A percentile compares a stretch with the other conserved stretches of the same genome.
Conservation (phyloP, 768 basidiomycete genomes). For the Chalciporus piperatus region DNA sequence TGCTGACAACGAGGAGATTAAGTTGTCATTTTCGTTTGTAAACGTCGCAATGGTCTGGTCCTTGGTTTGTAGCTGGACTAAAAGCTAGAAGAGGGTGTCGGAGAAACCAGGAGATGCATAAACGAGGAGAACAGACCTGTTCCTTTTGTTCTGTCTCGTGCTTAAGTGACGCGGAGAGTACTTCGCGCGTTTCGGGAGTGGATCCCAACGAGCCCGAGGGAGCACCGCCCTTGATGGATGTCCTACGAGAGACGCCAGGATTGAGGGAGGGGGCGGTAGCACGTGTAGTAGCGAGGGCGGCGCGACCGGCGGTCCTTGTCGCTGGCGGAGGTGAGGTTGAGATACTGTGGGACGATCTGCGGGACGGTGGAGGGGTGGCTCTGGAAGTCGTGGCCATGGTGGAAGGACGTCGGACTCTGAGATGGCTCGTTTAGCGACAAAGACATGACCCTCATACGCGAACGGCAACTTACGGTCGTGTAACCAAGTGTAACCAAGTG, state of each 20-base stretch:
- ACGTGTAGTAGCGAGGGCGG: constrained; percentile 56
- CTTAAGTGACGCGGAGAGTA: constrained; percentile 61
- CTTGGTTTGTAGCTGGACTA: constrained; percentile 75
- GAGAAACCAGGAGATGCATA: constrained; percentile 7
- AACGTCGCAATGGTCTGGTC: constrained; percentile 65
- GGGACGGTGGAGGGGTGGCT: constrained; percentile 42
- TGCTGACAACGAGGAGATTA: constrained; percentile 60
- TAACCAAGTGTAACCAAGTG: too few relatives aligned
- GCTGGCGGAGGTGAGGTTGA: constrained; percentile 42
- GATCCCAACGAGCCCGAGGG: constrained; percentile 35
- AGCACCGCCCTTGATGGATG: constrained; percentile 44
- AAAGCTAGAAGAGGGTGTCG: constrained; percentile 47
- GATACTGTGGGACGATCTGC: constrained; percentile 43
- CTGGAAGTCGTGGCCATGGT: constrained; percentile 41
- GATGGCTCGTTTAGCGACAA: background rate
- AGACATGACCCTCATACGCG: background rate
- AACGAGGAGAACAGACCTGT: constrained; percentile 45
- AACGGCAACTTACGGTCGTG: background rate
- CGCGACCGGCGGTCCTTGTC: constrained; percentile 55
- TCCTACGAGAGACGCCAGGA: constrained; percentile 47
- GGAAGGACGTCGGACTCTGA: background rate
- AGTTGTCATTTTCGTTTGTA: constrained; percentile 59
- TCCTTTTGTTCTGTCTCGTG: constrained; percentile 82
- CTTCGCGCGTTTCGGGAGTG: constrained; percentile 51
- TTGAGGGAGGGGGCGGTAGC: constrained; percentile 47